Evolutionary conservation across 2,329 filamentous ascomycete species (phyloP), one percentile per base, ranked within the genome.

Genomic region (Curvularia hawaiiensis): DNA sequence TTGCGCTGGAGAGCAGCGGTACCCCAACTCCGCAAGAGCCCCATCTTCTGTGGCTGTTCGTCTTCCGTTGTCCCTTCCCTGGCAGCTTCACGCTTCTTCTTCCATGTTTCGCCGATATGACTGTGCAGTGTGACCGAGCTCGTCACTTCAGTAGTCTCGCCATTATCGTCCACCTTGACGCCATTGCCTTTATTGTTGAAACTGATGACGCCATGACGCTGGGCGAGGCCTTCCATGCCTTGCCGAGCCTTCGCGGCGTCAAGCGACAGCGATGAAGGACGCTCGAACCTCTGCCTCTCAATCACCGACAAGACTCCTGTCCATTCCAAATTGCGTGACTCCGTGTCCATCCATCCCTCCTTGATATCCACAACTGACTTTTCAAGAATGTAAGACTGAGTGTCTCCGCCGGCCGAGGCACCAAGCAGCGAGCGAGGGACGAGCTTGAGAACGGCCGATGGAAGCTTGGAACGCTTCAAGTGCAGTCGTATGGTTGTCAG

Each of bases 281-380:
- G 79, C 53, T 80, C 82, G 76, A 91, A 95, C 55, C 84, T 79
- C 72, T 95, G 91, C 65, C 86, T 82, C 78, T 95, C 91, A 20
- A 92, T 82, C 12, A 95, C 90, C 47, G 87, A 90, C 39, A 95
- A 78, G 18, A 95, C 88, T 58, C 90, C 89, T 5, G 90, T 91
- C 78, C 90, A 94, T 76, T 94, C 91, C 52, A 95, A 81, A 69
- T 95, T 95, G 62, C 86, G 84, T 68, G 88, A 91, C 78, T 94
- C 90, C 0, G 90, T 91, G 72, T 85, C 84, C 90, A 95, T 93
- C 86, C 89, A 91, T 45, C 90, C 90, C 70, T 92, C 86, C 59
- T 86, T 87, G 60, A 92, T 86, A 74, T 94, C 90, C 26, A 95
- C 88, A 9, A 91, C 84, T 65, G 88, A 91, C 30, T 85, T 90